Base-by-base conservation (phyloP, 768 basidiomycete genomes). In the Russula brevipes region DNA sequence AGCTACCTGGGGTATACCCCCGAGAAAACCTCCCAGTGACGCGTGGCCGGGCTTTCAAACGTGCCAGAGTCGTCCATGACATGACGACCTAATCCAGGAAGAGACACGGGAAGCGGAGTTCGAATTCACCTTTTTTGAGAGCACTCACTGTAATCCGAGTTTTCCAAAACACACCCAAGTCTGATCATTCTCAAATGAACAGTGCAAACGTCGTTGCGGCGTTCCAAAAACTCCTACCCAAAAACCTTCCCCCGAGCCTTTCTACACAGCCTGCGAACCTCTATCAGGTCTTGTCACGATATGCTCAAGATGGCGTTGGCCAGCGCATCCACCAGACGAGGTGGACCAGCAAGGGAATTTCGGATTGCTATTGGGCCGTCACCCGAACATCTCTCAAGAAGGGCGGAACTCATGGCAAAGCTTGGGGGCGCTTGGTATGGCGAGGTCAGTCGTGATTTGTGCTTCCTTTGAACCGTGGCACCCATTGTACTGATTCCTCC, bases 361-460 rank as follows among this genome's bases (percentile, higher is more conserved):
- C 72, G 53, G 79, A 82, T 46, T 87, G 82, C 61, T 91, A 84
- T 71, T 94, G 92, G 91, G 72, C 82, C 41, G 80, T 94, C 46
- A 91, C 90, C 4, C 79, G 81, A 69, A 80, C 88, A 38, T 76
- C 78, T 65, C 83, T 92, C 71, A 94, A 92, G 73, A 77, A 78
- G 47, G 85, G 85, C 66, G 90, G 90, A 33, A 78, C 73, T 33
- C 88, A 91, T 68, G 91, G 91, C 2, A 91, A 86, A 72, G 91
- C 83, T 17, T 94, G 92, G 92, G 91, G 91, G 7, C 77, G 78
- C 63, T 75, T 93, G 5, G 80, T 85, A 59, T 94, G 91, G 89
- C 84, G 80, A 77, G 89, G 91, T 91, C 57, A 62, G 84, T 60
- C 41, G 3, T 75, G 35, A 52, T 19, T 42, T 19, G 51, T 38